Conservation (phyloP, 768 basidiomycete species). For the Tulasnella sp. region DNA sequence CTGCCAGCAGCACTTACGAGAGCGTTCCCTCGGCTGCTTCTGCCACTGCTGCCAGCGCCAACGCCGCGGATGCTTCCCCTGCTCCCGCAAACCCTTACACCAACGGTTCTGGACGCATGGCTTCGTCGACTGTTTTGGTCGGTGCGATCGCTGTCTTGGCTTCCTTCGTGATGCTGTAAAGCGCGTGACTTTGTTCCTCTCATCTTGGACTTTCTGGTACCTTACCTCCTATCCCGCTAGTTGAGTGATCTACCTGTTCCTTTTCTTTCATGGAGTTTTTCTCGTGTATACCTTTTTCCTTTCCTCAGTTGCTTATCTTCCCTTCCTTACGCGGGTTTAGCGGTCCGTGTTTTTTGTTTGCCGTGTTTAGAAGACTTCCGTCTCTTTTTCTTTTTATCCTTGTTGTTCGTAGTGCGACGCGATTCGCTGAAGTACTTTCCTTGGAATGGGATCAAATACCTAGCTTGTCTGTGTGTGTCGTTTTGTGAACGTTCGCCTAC, state of each 20-base stretch:
- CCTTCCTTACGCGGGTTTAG: neutral
- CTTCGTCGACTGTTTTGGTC: constrained; percentile 7
- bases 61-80: neutral
- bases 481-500: too few species aligned
- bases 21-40: neutral
- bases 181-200: neutral
- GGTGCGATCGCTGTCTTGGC: constrained; percentile 13
- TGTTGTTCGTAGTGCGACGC: neutral
- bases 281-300: neutral
- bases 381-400: neutral
- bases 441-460: neutral
- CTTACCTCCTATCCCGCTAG: neutral
- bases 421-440: neutral
- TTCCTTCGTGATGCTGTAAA: neutral
- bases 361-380: neutral
- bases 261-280: neutral
- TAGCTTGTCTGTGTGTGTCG: too few species aligned
- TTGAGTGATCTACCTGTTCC: neutral
- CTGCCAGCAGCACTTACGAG: neutral
- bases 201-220: neutral
- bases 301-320: neutral
- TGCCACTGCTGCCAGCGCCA: neutral
- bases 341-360: neutral
- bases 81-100: neutral
- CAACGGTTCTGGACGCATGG: constrained; percentile 15